A percentile compares a stretch with the other conserved stretches of the same genome.
These are phyloP conservation scores for Mimosa bimucronata DNA, from an alignment of 306 rosid genomes.

Conservation along the genomic window DNA sequence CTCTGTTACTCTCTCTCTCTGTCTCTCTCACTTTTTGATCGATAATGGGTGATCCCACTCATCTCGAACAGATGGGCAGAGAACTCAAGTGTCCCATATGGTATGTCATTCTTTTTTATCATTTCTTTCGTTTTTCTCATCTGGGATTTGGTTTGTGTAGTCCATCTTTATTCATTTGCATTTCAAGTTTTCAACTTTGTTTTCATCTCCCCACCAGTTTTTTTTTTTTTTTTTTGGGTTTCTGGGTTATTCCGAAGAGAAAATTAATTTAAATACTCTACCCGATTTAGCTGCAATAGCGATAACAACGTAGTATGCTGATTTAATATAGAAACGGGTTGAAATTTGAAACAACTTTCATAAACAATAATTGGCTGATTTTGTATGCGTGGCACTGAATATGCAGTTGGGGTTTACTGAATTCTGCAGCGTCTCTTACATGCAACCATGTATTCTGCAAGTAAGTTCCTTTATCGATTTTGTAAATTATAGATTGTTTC, in stretches of 20 bases:
- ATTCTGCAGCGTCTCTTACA: constrained; percentile 68
- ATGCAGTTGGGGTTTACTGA: constrained; percentile 67
- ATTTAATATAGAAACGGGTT: not conserved
- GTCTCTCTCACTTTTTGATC: not conserved
- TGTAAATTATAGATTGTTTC: not conserved
- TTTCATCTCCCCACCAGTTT: too few relatives aligned
- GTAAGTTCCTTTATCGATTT: constrained; percentile 41
- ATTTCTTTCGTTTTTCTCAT: not conserved
- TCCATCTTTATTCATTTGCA: too few relatives aligned
- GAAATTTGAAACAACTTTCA: not conserved
- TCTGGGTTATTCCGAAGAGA: not conserved
- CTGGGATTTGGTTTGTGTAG: not conserved
- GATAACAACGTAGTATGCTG: not conserved
- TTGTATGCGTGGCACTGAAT: not conserved
- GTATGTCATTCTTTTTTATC: constrained; percentile 43
- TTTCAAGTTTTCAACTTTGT: too few relatives aligned
- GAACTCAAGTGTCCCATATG: constrained; percentile 95
- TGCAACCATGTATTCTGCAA: constrained; percentile 96
- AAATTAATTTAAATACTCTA: not conserved
- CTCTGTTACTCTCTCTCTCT: not conserved
- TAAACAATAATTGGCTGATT: constrained; percentile 1
- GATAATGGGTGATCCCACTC: constrained; percentile 51
- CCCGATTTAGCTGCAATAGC: not conserved
- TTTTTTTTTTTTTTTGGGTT: too few relatives aligned
- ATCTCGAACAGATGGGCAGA: constrained; percentile 83